These are phyloP conservation scores for Chenopodium berlandieri DNA, from an alignment of 148 eudicot genomes.

Conservation along the genomic window DNA sequence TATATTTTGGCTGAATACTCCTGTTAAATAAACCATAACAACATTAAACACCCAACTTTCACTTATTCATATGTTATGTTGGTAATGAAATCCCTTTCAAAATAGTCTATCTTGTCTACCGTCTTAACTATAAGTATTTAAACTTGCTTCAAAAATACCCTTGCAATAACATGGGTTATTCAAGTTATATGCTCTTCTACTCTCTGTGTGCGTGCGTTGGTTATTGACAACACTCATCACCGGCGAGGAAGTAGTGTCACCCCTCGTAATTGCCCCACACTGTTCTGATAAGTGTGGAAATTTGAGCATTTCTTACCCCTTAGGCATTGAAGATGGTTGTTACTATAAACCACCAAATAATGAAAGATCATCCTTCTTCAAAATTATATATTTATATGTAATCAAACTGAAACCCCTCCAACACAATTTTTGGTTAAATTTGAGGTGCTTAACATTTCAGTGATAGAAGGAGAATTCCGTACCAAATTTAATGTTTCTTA, in stretches of 20 bases:
- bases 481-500: too few relatives aligned
- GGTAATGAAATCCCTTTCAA: too few relatives aligned
- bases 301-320: slow-evolving; percentile 25
- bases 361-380: background rate
- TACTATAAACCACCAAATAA: background rate
- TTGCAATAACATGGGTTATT: too few relatives aligned
- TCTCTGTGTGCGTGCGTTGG: background rate
- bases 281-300: slow-evolving; percentile 26
- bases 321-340: slow-evolving; percentile 27
- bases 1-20: too few relatives aligned
- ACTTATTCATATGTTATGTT: too few relatives aligned
- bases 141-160: too few relatives aligned
- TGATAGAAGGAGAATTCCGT: background rate
- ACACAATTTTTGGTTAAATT: background rate
- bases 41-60: too few relatives aligned
- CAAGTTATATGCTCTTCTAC: background rate
- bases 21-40: too few relatives aligned
- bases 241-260: background rate
- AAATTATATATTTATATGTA: too few relatives aligned
- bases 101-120: too few relatives aligned
- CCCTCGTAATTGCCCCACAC: slow-evolving; percentile 9
- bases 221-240: background rate
- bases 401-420: background rate
- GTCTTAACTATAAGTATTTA: too few relatives aligned
- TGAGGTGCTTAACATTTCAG: background rate